Conservation (phyloP, 2,329 filamentous ascomycete species). For the Hortaea sp. region DNA sequence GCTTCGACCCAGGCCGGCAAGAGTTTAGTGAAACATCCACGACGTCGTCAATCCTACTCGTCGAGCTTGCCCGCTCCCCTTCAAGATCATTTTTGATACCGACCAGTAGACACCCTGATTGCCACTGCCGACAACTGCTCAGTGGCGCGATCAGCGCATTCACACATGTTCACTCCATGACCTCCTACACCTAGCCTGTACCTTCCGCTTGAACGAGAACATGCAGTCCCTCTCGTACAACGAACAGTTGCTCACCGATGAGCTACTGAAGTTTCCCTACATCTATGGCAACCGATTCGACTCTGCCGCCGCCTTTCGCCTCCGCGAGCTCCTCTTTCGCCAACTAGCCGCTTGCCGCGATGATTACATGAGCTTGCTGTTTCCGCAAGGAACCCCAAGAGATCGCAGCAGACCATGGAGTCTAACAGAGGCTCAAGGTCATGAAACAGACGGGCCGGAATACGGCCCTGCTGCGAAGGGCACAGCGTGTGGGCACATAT, state of each 20-base stretch:
- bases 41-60: too few relatives aligned
- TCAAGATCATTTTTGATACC: too few relatives aligned
- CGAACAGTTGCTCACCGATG: conserved; percentile 75
- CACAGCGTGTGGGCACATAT: conserved; percentile 93
- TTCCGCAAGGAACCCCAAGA: conserved; percentile 42
- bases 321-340: conserved; percentile 74
- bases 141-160: too few relatives aligned
- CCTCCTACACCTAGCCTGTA: not conserved
- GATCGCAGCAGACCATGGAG: conserved; percentile 45
- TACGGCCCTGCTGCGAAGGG: conserved; percentile 87
- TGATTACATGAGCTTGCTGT: conserved; percentile 69
- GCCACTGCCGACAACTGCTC: too few relatives aligned
- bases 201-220: conserved; percentile 10
- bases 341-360: conserved; percentile 68
- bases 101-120: too few relatives aligned
- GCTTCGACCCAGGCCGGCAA: too few relatives aligned
- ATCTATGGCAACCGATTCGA: conserved; percentile 67
- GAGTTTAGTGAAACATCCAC: too few relatives aligned
- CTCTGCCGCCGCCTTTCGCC: conserved; percentile 57
- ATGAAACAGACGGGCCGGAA: conserved; percentile 83
- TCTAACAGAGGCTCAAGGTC: conserved; percentile 73
- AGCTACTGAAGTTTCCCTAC: conserved; percentile 67
- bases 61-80: too few relatives aligned
- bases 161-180: not conserved
- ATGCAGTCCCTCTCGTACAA: conserved; percentile 28